Evolutionary conservation across 1,284 basidiomycete species (phyloP).

Genomic region (Mycena citricolor): DNA sequence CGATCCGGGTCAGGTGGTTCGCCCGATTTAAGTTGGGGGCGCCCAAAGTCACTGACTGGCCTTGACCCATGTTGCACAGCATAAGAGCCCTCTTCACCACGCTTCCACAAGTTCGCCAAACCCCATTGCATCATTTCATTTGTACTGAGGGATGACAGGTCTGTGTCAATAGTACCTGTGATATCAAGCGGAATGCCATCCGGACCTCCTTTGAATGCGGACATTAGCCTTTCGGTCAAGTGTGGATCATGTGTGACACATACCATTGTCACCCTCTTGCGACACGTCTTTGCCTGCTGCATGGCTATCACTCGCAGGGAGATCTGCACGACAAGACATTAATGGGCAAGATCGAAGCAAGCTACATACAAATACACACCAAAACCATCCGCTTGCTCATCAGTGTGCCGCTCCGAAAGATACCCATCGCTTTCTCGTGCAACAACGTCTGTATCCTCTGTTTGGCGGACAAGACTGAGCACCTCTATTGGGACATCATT

Average conservation of each 20-base stretch:
- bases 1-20: neutral
- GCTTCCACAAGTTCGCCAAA: slow-evolving; percentile 21
- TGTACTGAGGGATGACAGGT: slow-evolving; percentile 13
- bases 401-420: neutral
- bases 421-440: slow-evolving; percentile 12
- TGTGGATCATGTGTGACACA: neutral
- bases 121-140: slow-evolving; percentile 16
- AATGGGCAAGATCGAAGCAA: neutral
- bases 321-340: neutral
- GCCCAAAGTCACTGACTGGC: slow-evolving; percentile 16
- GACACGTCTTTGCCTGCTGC: neutral
- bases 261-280: neutral
- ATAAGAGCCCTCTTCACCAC: slow-evolving; percentile 16
- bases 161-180: slow-evolving; percentile 23
- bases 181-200: slow-evolving; percentile 25
- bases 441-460: slow-evolving; percentile 24
- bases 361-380: neutral
- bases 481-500: slow-evolving; percentile 35
- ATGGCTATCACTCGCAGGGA: neutral
- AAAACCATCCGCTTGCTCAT: neutral
- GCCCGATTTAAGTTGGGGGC: neutral
- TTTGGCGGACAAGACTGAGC: slow-evolving; percentile 21
- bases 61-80: slow-evolving; percentile 12
- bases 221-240: neutral
- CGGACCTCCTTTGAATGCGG: slow-evolving; percentile 3